These are phyloP conservation scores for Camellia oleifera DNA, from an alignment of 179 eudicot genomes.

Conservation along the genomic window DNA sequence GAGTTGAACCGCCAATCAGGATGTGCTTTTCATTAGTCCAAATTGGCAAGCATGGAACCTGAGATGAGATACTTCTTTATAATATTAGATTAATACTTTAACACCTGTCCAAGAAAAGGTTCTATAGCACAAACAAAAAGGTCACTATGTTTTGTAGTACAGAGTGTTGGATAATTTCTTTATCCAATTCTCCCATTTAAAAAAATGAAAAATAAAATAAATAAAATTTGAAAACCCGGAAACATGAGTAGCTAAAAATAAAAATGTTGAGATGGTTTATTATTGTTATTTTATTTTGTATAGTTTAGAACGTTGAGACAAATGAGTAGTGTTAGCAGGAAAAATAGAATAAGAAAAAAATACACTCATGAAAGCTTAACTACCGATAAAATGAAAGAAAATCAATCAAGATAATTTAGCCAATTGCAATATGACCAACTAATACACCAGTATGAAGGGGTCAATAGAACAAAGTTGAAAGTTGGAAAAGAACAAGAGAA, in stretches of 20 bases:
- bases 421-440: background rate
- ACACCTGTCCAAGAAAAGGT: background rate
- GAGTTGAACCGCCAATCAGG: background rate
- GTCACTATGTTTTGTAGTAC: too few species aligned
- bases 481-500: background rate
- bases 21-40: background rate
- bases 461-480: background rate
- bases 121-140: background rate
- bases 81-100: background rate
- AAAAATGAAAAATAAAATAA: too few species aligned
- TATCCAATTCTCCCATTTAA: too few species aligned
- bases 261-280: background rate
- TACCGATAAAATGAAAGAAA: background rate
- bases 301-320: background rate
- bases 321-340: too few species aligned
- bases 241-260: background rate
- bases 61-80: background rate
- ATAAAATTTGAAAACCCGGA: too few species aligned
- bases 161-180: too few species aligned
- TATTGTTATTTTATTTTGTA: background rate
- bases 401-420: background rate
- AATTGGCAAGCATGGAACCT: background rate
- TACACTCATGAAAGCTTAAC: background rate
- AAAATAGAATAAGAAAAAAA: background rate
- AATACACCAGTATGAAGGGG: conserved; percentile 6